Base-by-base conservation (phyloP, 1,284 basidiomycete species). In the Leccinum pachyderme region DNA sequence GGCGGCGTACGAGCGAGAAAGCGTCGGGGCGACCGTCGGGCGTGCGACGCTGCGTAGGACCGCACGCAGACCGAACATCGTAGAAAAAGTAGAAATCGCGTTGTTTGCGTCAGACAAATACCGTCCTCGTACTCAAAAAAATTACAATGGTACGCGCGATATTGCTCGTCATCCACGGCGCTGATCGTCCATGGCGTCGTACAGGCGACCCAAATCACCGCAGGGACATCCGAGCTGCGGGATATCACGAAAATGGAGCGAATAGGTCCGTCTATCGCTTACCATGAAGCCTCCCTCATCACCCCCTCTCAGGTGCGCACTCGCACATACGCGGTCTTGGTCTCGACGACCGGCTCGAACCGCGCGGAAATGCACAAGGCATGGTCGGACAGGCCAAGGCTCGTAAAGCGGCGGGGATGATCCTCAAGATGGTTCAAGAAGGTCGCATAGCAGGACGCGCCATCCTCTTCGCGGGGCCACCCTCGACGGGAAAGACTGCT, bases 301-400 rank as follows among this genome's bases (percentile, higher is more conserved):
- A 15, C 39, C 22, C 41, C 41, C 12, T 8, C 58, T 12, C 68
- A 93, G 93, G 93, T 68, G 90, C 92, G n/a, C 95, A 97, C 73
- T 97, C 95, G n/a, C 95, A 98, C 75, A 95, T 98, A 65, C 91
- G 86, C 53, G 95, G 95, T 2, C 81, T 99, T 27, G 96, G 96
- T 3, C 84, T 99, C 52, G 95, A 98, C 69, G 92, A 93, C 62
- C 76, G 86, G 60, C 82, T 98, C 58, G 94, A 98, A 73, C 94
- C 96, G 9, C 83, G 93, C 22, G 83, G 81, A 32, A 90, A 87
- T 67, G 86, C 92, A 0, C 93, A 98, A 72, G 96, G 96, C 5
- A 96, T 99, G 89, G 94, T 99, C 29, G 96, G 96, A 0, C 96
- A 99, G 72, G 90, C 81, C 15, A 93, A 94, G 69, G 96, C 96